phyloP scores from a whole-genome alignment of 352 stramenopile species.

The Discostella stelligera region DNA sequence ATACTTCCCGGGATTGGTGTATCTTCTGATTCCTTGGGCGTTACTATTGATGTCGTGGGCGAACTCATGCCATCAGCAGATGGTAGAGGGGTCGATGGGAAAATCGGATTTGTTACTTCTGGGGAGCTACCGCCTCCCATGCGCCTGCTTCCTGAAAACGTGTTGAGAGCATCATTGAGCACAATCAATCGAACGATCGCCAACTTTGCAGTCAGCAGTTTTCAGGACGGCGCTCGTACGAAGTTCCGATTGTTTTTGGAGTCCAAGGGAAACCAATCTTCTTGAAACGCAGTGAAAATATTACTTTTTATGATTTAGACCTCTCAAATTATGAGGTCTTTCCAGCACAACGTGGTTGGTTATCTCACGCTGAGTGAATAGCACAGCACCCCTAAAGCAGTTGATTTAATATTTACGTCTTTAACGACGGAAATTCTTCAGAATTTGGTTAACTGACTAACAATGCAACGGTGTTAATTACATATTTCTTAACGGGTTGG shows the following conservation, averaged over 20 bases:
- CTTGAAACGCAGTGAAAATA: background rate
- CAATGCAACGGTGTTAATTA: no score
- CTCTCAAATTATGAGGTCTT: no score
- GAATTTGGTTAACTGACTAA: no score
- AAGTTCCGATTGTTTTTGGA: constrained; percentile 64
- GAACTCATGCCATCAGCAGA: constrained; percentile 63
- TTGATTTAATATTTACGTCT: no score
- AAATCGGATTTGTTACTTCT: constrained; percentile 69
- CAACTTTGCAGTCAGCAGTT: constrained; percentile 66
- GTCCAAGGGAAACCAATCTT: constrained; percentile 1
- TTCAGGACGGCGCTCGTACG: constrained; percentile 60
- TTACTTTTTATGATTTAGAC: no score
- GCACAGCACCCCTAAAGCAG: no score
- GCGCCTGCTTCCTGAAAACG: constrained; percentile 59
- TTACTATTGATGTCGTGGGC: constrained; percentile 75
- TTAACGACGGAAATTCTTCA: no score
- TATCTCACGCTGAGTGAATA: no score
- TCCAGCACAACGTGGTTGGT: no score
- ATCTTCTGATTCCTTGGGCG: constrained; percentile 55
- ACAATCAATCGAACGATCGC: constrained; percentile 72
- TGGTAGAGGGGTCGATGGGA: constrained; percentile 64
- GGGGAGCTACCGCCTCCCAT: constrained; percentile 63
- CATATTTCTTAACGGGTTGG: constrained; percentile 1
- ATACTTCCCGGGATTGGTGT: constrained; percentile 63
- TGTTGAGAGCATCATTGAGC: constrained; percentile 57